Base-by-base conservation (phyloP, 2,329 filamentous ascomycete species). In the Stagonosporopsis chrysanthemi region DNA sequence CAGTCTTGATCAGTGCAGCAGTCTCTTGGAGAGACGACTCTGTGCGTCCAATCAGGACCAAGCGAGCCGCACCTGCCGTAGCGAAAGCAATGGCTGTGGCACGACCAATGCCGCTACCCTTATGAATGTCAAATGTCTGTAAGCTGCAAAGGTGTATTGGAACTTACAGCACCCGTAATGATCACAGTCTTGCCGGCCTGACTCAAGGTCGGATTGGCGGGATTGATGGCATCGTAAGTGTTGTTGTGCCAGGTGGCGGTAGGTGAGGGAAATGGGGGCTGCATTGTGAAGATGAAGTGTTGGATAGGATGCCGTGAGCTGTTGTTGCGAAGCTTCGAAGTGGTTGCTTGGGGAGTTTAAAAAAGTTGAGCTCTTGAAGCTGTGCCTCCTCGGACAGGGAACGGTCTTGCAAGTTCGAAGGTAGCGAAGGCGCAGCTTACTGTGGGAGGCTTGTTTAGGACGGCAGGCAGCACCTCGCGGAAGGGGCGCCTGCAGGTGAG, bases 41-140 rank as follows among this genome's bases (percentile, higher is more conserved):
- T 2, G 58, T 74, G 15, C 80, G 77, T 12, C 79, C 80, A 4
- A 82, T 61, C 6, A 83, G 73, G 9, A 74, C 72, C 39, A 83
- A 77, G 2, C 71, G 70, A 41, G 72, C 68, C 3, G 80, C 79
- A 2, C 78, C 77, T 42, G 81, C 79, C 49, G 64, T 51, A 4
- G 80, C 79, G 45, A 81, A 83, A 48, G 67, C 69, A 15, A 60
- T 64, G 12, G 79, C 78, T 6, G 75, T 81, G 45, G 72, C 77
- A 40, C 72, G 72, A 26, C 80, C 80, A 29, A 83, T 81, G 6
- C 80, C 81, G 11, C 65, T 77, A 4, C 80, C 79, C 60, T 62
- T 26, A 12, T 3, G 24, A 17, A 12, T 24, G 12, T 17, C n/a
- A 7, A 19, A 9, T 19, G 17, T 19, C 35, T 36, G 35, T 6